Percentiles rank a stretch among this genome's conserved stretches.
Evolutionary conservation across 1,284 basidiomycete species (phyloP).

Genomic region (Ganoderma meredithae): DNA sequence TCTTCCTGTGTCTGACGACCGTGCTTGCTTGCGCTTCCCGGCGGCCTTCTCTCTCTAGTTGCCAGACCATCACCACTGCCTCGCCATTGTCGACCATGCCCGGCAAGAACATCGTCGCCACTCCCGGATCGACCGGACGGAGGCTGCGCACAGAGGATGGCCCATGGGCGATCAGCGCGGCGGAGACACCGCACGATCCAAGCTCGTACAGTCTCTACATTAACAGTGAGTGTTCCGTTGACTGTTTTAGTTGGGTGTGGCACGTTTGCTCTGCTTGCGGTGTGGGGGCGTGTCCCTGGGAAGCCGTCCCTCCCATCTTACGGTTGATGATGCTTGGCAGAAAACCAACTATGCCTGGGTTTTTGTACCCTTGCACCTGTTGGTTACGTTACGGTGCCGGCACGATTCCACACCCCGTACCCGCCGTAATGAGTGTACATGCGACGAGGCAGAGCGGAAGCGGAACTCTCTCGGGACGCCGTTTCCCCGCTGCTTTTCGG

Average conservation of each 20-base stretch:
- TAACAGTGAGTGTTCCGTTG: slow-evolving; percentile 50
- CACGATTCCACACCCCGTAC: background rate
- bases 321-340: background rate
- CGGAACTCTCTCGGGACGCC: background rate
- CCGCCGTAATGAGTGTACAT: too few species aligned
- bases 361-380: background rate
- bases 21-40: slow-evolving; percentile 17
- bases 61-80: slow-evolving; percentile 30
- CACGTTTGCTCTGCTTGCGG: background rate
- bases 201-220: slow-evolving; percentile 54
- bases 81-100: slow-evolving; percentile 45
- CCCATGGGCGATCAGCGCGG: slow-evolving; percentile 61
- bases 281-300: background rate
- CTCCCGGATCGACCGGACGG: slow-evolving; percentile 41
- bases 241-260: slow-evolving; percentile 10
- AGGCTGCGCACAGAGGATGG: slow-evolving; percentile 50
- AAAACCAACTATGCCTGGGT: background rate
- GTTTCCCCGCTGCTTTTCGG: background rate
- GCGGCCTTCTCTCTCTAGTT: slow-evolving; percentile 1
- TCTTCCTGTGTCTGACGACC: slow-evolving; percentile 46
- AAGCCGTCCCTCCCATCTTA: too few species aligned
- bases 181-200: slow-evolving; percentile 52
- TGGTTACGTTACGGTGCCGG: background rate
- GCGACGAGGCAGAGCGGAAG: background rate
- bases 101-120: slow-evolving; percentile 44